A percentile compares a stretch with the other conserved stretches of the same genome.
Evolutionary conservation across 2,329 filamentous ascomycete species (phyloP).

Genomic region (Venturia carpophila): DNA sequence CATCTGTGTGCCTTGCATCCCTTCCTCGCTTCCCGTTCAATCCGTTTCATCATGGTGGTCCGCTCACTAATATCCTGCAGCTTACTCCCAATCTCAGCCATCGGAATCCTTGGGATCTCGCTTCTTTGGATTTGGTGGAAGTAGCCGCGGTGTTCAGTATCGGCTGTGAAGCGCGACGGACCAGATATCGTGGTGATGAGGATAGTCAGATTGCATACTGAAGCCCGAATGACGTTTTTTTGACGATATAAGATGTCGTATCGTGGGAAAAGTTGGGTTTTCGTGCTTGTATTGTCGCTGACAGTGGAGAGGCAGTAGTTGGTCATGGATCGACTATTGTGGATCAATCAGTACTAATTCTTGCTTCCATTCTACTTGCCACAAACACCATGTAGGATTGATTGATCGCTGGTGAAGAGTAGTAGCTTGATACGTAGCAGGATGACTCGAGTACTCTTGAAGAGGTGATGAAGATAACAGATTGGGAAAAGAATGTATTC

Average conservation of each 20-base stretch:
- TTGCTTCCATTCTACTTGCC: background rate
- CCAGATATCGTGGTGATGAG: background rate
- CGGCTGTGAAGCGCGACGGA: background rate
- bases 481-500: no score
- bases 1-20: slow-evolving; percentile 9
- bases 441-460: no score
- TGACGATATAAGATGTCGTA: background rate
- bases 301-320: background rate
- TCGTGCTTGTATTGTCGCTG: background rate
- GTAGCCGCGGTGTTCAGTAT: slow-evolving; percentile 6
- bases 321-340: background rate
- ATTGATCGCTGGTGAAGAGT: no score
- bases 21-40: background rate
- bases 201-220: background rate
- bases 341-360: slow-evolving; percentile 4
- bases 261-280: slow-evolving; percentile 1
- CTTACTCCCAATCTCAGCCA: slow-evolving; percentile 11
- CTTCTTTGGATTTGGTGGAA: slow-evolving; percentile 11
- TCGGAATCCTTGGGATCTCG: slow-evolving; percentile 7
- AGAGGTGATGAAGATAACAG: no score
- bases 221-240: background rate
- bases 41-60: background rate
- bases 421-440: no score
- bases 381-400: no score
- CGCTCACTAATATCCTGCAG: background rate